phyloP scores from a whole-genome alignment of 2,329 filamentous ascomycete species.

The Botryotinia calthae region DNA sequence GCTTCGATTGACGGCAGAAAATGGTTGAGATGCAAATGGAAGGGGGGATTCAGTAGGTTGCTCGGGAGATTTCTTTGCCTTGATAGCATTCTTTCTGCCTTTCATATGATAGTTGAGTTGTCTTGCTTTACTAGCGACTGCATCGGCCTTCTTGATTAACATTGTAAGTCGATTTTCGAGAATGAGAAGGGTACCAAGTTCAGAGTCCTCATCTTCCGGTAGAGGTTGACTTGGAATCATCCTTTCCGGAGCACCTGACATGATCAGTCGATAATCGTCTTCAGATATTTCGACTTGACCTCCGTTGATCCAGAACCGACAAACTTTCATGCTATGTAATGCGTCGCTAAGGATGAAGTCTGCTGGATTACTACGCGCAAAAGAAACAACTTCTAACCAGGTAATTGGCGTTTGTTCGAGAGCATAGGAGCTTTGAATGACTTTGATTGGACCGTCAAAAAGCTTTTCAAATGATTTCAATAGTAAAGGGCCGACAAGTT shows the following conservation, averaged over 20 bases:
- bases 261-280: constrained; percentile 82
- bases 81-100: constrained; percentile 70
- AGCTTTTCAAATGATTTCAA: constrained; percentile 83
- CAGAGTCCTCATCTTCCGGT: constrained; percentile 81
- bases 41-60: constrained; percentile 27
- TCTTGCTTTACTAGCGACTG: constrained; percentile 66
- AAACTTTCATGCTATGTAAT: constrained; percentile 67
- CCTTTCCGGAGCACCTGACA: constrained; percentile 77
- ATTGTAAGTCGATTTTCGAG: constrained; percentile 74
- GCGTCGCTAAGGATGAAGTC: constrained; percentile 72
- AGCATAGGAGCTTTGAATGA: constrained; percentile 46
- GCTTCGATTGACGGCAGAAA: constrained; percentile 41
- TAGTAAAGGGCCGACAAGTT: constrained; percentile 76
- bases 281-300: constrained; percentile 81
- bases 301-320: constrained; percentile 80
- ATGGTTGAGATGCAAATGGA: constrained; percentile 32
- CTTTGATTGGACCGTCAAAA: constrained; percentile 74
- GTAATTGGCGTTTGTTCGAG: constrained; percentile 63
- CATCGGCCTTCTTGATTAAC: constrained; percentile 78
- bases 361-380: constrained; percentile 74
- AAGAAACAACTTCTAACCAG: constrained; percentile 84
- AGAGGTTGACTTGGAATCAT: constrained; percentile 78
- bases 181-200: constrained; percentile 80
- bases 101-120: constrained; percentile 80
- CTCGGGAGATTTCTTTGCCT: constrained; percentile 54